Base-by-base conservation (phyloP, 2,329 filamentous ascomycete species). In the Apiospora koreana region DNA sequence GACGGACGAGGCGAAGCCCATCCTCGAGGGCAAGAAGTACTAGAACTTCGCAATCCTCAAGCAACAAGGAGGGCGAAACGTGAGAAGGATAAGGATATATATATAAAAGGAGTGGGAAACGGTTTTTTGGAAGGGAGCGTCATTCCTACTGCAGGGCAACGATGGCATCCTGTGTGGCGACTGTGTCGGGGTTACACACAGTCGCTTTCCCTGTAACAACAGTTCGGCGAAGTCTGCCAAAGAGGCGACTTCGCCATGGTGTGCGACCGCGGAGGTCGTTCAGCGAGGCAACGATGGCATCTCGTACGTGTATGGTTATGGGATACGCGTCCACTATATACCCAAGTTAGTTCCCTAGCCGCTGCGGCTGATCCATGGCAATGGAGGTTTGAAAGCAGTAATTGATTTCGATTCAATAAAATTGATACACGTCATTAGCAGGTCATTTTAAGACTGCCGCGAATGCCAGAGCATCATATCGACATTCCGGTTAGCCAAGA, bases 1-100 rank as follows among this genome's bases (percentile, higher is more conserved):
- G 82, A 92, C 87, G 65, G 92, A 94, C 46, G 93, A 93, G 81
- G 94, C 94, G n/a, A 92, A 85, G 82, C 82, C 85, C 0, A 95
- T 96, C 74, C 80, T 95, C 45, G 90, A 94, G 70, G 87, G 87
- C 0, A 83, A 83, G 68, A 88, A 88, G 80, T 85, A 88, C 67
- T 88, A 81, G 54, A 16, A 28, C n/a, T 45, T 28, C n/a, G 50
- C 45, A 21, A 23, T 43, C 54, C 58, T 18, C n/a, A 21, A 65
- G 28, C 8, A 46, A 8, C 12, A 25, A n/a, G 23, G 41, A 65
- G 65, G 18, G 62, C 45, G 3, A 50, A 18, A 9, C n/a, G 42
- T 9, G 58, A 21, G 45, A 25, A 23, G 41, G 21, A 18, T 18
- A 67, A 54, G 8, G 14, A 45, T 68, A 73, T n/a, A n/a, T n/a